phyloP scores from a whole-genome alignment of 805 yeast genomes.

The Metschnikowia chrysomelidarum region DNA sequence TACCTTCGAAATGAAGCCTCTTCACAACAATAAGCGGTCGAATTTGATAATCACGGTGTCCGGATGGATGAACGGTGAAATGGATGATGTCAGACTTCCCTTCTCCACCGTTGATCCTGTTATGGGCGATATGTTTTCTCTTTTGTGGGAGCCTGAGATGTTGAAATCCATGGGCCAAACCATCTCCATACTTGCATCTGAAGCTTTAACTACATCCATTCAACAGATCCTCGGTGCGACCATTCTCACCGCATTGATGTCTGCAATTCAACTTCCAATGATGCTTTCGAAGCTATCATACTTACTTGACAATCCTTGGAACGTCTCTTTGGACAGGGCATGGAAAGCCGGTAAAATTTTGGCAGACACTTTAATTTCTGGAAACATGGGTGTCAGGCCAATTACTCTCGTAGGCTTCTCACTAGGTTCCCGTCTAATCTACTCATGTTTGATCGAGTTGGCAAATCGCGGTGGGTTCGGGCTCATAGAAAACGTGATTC shows the following conservation, averaged over 20 bases:
- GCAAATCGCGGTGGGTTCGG: slow-evolving; percentile 87
- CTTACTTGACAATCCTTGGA: slow-evolving; percentile 95
- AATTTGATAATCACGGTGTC: slow-evolving; percentile 85
- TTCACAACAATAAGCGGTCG: slow-evolving; percentile 86
- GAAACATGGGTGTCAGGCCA: slow-evolving; percentile 90
- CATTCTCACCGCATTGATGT: slow-evolving; percentile 81
- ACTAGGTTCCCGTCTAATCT: slow-evolving; percentile 87
- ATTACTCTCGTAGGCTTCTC: slow-evolving; percentile 91
- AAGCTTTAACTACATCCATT: slow-evolving; percentile 85
- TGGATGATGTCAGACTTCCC: slow-evolving; percentile 95
- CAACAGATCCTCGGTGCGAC: slow-evolving; percentile 96
- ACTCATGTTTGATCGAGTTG: slow-evolving; percentile 83
- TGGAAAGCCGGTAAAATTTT: slow-evolving; percentile 92
- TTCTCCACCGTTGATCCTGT: slow-evolving; percentile 96
- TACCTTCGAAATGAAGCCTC: slow-evolving; percentile 90
- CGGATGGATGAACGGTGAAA: slow-evolving; percentile 96
- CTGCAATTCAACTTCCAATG: slow-evolving; percentile 92
- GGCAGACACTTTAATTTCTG: slow-evolving; percentile 85
- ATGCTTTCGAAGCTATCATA: slow-evolving; percentile 85
- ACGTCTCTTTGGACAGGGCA: slow-evolving; percentile 92
- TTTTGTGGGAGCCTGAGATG: slow-evolving; percentile 98
- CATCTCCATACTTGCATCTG: slow-evolving; percentile 87
- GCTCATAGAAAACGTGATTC: slow-evolving; percentile 78
- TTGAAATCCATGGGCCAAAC: slow-evolving; percentile 95
- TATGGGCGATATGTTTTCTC: slow-evolving; percentile 92